These are phyloP conservation scores for Pyrenopolyporus hunteri DNA, from an alignment of 495 filamentous ascomycete species.

Conservation along the genomic window DNA sequence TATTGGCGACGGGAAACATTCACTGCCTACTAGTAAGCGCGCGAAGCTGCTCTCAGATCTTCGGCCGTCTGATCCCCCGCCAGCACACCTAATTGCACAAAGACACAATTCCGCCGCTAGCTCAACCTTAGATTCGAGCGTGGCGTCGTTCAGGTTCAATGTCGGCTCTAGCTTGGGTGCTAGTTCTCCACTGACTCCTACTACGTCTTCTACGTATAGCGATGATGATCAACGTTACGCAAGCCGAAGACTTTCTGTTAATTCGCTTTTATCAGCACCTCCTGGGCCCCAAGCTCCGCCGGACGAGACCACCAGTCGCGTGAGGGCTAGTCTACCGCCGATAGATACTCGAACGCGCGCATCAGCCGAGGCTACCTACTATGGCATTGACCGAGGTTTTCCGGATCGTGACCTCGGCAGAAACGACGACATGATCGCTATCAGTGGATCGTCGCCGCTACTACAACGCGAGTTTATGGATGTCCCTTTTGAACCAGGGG, in stretches of 20 bases:
- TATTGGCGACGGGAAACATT: constrained; percentile 21
- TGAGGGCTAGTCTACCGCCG: constrained; percentile 29
- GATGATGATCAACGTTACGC: constrained; percentile 40
- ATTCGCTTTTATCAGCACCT: constrained; percentile 41
- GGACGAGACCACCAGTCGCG: constrained; percentile 36
- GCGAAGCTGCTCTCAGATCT: constrained; percentile 33
- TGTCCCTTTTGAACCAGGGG: constrained; percentile 23
- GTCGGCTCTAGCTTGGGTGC: constrained; percentile 38
- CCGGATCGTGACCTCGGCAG: constrained; percentile 70
- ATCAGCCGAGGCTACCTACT: constrained; percentile 49
- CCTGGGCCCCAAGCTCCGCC: constrained; percentile 31
- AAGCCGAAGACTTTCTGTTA: constrained; percentile 40
- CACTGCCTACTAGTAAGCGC: constrained; percentile 36
- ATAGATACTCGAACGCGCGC: constrained; percentile 34
- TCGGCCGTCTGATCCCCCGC: constrained; percentile 28
- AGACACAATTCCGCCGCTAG: constrained; percentile 43
- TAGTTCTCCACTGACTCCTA: constrained; percentile 54
- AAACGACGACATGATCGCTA: constrained; percentile 67
- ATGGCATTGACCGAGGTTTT: constrained; percentile 72
- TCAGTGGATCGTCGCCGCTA: constrained; percentile 53
- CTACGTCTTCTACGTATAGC: constrained; percentile 54
- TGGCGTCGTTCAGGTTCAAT: constrained; percentile 36
- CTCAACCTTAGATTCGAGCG: constrained; percentile 37
- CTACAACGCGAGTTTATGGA: constrained; percentile 37
- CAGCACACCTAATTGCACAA: constrained; percentile 26